A percentile compares a stretch with the other conserved stretches of the same genome.
These are phyloP conservation scores for Geotrichum carabidarum DNA, from an alignment of 1,139 yeast genomes.

Conservation along the genomic window DNA sequence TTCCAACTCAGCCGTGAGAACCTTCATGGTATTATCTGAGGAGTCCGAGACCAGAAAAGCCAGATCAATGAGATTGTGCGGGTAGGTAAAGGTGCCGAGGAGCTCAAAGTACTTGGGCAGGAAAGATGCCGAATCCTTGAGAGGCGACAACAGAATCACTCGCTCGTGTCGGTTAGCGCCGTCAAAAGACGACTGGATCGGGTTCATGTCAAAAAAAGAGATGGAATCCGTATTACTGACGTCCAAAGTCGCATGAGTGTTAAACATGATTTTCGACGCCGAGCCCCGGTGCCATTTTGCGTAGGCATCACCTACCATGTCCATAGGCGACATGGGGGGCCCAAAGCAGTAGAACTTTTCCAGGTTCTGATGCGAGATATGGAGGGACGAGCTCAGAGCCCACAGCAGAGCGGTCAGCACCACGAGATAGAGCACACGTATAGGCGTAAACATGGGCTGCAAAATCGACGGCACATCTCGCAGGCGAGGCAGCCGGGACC, in stretches of 20 bases:
- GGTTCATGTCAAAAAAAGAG: slow-evolving; percentile 44
- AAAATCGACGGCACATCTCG: slow-evolving; percentile 1
- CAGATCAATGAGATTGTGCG: slow-evolving; percentile 73
- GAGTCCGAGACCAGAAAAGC: slow-evolving; percentile 80
- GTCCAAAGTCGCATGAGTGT: background rate
- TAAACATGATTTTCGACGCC: slow-evolving; percentile 29
- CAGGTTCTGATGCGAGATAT: slow-evolving; percentile 23
- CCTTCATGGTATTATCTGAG: slow-evolving; percentile 63
- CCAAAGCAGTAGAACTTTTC: slow-evolving; percentile 30
- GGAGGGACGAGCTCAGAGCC: slow-evolving; percentile 18
- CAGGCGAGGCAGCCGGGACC: slow-evolving; percentile 2
- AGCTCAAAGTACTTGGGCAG: slow-evolving; percentile 79
- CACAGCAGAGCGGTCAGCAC: background rate
- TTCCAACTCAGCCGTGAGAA: slow-evolving; percentile 48
- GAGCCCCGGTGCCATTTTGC: slow-evolving; percentile 29
- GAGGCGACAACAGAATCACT: slow-evolving; percentile 67
- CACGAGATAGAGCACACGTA: background rate
- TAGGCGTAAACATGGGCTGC: background rate
- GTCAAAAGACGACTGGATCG: slow-evolving; percentile 42
- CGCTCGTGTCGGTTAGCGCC: slow-evolving; percentile 60
- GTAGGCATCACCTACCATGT: slow-evolving; percentile 27
- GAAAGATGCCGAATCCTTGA: slow-evolving; percentile 76
- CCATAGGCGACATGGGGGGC: slow-evolving; percentile 31
- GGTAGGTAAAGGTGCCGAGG: slow-evolving; percentile 79
- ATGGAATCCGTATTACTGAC: slow-evolving; percentile 23